Percentiles rank a stretch among this genome's conserved stretches.
These are phyloP conservation scores for Agaricus bisporus DNA, from an alignment of 768 basidiomycete genomes.

Conservation along the genomic window DNA sequence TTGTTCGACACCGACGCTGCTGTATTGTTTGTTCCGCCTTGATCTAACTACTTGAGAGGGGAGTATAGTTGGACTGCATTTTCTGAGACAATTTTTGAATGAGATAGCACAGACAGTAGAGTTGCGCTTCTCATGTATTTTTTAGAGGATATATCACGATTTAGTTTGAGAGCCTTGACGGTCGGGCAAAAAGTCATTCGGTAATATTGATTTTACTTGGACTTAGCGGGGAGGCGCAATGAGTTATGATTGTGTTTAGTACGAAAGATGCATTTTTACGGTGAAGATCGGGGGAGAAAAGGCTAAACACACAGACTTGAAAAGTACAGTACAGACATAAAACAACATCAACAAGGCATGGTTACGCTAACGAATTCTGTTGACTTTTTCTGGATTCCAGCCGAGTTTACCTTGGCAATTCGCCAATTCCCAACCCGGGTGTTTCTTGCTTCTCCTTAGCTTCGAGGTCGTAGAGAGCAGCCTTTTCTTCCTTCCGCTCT, in stretches of 20 bases:
- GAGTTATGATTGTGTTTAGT: too few relatives aligned
- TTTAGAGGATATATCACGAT: not conserved
- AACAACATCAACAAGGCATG: not conserved
- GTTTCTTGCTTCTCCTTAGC: not conserved
- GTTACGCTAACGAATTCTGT: not conserved
- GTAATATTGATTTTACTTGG: not conserved
- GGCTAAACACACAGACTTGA: too few relatives aligned
- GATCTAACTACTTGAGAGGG: conserved; percentile 19
- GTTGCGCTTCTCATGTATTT: not conserved
- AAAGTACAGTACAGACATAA: too few relatives aligned
- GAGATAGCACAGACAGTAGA: not conserved
- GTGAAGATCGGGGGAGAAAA: too few relatives aligned
- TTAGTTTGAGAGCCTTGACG: not conserved
- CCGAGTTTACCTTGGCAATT: not conserved
- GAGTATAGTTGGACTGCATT: conserved; percentile 9
- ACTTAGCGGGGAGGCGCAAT: too few relatives aligned
- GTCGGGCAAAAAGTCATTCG: not conserved
- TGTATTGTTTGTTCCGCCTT: conserved; percentile 53
- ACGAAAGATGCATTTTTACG: too few relatives aligned
- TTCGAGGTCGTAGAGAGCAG: not conserved
- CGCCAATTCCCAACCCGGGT: not conserved
- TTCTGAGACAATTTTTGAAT: conserved; percentile 9
- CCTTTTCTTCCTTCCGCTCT: not conserved
- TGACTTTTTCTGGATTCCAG: not conserved
- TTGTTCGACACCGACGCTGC: conserved; percentile 41